Conservation (phyloP, 768 basidiomycete genomes). For the Podaxis mareebaensis region DNA sequence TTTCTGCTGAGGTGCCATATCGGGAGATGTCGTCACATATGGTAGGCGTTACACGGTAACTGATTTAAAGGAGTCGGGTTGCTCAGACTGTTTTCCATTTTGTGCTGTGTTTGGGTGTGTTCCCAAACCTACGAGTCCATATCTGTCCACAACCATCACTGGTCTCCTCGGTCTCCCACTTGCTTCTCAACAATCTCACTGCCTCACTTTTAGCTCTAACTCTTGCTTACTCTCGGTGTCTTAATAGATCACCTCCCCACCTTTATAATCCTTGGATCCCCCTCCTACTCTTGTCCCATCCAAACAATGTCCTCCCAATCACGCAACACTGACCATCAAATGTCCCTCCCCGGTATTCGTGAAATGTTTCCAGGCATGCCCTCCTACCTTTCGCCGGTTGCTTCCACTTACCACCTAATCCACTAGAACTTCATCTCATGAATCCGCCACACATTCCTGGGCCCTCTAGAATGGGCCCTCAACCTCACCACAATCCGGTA, state of each 20-base stretch:
- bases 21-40: constrained; percentile 12
- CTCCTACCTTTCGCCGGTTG: not conserved
- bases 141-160: constrained; percentile 13
- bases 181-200: constrained; percentile 7
- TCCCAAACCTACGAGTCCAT: constrained; percentile 4
- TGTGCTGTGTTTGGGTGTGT: constrained; percentile 2
- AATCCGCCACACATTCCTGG: constrained; percentile 1
- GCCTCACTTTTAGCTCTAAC: constrained; percentile 13
- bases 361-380: constrained; percentile 56
- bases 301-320: constrained; percentile 11
- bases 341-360: constrained; percentile 48
- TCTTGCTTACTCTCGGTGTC: constrained; percentile 1
- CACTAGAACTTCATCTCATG: constrained; percentile 22
- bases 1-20: constrained; percentile 8
- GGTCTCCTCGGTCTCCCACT: constrained; percentile 4
- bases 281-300: not conserved
- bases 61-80: constrained; percentile 11
- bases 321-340: constrained; percentile 11
- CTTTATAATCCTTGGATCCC: constrained; percentile 9
- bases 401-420: not conserved
- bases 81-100: not conserved
- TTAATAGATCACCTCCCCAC: constrained; percentile 10
- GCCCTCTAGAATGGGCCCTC: not conserved
- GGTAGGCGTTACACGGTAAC: constrained; percentile 10
- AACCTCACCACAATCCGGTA: not conserved